Base-by-base conservation (phyloP, 768 basidiomycete species). In the Rhodosporidiobolus odoratus region DNA sequence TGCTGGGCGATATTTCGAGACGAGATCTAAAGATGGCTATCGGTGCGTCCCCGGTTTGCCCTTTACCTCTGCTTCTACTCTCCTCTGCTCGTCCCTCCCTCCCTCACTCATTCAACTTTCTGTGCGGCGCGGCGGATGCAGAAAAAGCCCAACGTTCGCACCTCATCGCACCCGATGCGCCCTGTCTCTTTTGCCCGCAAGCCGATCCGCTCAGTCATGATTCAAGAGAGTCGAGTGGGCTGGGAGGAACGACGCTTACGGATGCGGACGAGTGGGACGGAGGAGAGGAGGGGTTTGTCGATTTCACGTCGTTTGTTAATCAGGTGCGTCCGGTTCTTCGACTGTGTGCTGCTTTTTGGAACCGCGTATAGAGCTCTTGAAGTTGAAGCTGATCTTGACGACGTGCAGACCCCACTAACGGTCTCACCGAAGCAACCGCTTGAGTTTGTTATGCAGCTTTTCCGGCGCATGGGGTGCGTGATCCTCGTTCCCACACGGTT, bases 391-490 rank as follows among this genome's bases (percentile, higher is more conserved):
- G n/a, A 54, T 65, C 58, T 69, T 8, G 12, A n/a, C 32, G n/a
- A 16, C 13, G 54, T 23, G 19, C 78, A 99, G 96, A 95, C 92
- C 0, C 93, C 95, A 1, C 84, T 99, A 76, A 92, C 91, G 0
- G 93, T 96, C 17, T 89, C 92, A 10, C 89, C 92, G 2, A 90
- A 91, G 72, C 84, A 96, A 48, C 92, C 93, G 1, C 82, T 99
- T 52, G 96, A 99, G 79, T 92, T 97, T 64, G 92, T 94, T 13
- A 92, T 96, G 89, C 92, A 99, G 78, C 81, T 99, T 35, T 99
- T 98, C 84, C 91, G 95, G 78, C 85, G 92, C 56, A 91, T 99
- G 89, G 96, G 96, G 96, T 96, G 77, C 75, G 91, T 83, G n/a
- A n/a, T 32, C 45, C 25, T 45, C 21, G 30, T 53, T 34, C 52